Evolutionary conservation across 345 rosid genomes (phyloP), one percentile per base, ranked within the genome.

Genomic region (Arabidopsis suecica): DNA sequence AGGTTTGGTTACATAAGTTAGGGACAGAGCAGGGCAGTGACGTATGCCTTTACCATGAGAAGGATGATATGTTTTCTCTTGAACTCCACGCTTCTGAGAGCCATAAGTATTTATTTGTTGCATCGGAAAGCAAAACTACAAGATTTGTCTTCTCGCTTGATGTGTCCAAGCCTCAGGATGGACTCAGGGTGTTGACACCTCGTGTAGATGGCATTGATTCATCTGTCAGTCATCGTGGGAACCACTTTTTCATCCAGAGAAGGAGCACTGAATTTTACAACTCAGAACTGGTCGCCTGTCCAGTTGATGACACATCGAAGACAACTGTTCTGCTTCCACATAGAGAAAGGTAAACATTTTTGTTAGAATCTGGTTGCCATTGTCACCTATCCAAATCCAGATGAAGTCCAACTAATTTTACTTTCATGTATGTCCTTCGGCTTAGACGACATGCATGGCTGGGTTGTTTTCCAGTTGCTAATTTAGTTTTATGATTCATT

Each of bases 1-100:
- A 94, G 97, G 95, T 78, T 47, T 94, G 98, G 98, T 81, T 91
- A 63, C 98, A 94, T 81, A 87, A 86, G 85, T 59, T 94, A 86
- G 97, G 87, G 63, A 82, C 93, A 2, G 89, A 86, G 36, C 97
- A 88, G 48, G 79, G 85, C 38, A 84, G 68, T 77, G 98, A 94
- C 74, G 53, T 72, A 13, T 86, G 96, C 83, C 91, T 94, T 65
- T 90, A 91, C 76, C 95, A 91, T 42, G 97, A 94, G 83, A 84
- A 90, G 82, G 95, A 94, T 84, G 96, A 91, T 61, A 91, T 79
- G 82, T 94, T 88, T 81, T 84, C 89, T 73, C 79, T 94, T 72
- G 85, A 59, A 59, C 90, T 94, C 61, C 64, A 72, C 41, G 81
- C 93, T 63, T 91, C 97, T 65, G 97, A 88, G 82, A 91, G 90